Evolutionary conservation across 2,329 filamentous ascomycete species (phyloP), one percentile per base, ranked within the genome.

Genomic region (Rutstroemia sp.): DNA sequence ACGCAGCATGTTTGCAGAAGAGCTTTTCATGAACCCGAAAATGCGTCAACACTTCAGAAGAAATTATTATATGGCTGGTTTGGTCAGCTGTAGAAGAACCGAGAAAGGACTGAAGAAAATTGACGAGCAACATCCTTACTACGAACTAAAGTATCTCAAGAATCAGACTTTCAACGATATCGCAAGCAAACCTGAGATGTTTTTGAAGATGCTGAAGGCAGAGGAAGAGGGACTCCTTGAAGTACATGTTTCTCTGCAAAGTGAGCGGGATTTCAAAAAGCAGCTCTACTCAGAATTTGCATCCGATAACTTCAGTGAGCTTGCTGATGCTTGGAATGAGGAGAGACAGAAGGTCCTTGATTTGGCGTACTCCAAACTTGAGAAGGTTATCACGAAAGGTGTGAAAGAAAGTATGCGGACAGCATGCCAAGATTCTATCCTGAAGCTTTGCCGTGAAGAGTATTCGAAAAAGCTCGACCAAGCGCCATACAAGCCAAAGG

Each of bases 71-170:
- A 82, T 85, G 67, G 86, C 86, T 63, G 90, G 91, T 23, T 81
- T 88, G 56, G 84, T 99, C 58, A 91, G 92, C 73, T 95, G 92
- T 70, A 83, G 83, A 60, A 85, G 94, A 55, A 99, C 94, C 0
- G 92, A 97, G 58, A 99, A 97, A 73, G 94, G 94, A 27, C 76
- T 96, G 53, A 88, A 89, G 57, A 89, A 89, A 67, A 97, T 99
- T 64, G 92, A 96, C 65, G 92, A 97, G 60, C 85, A 94, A 23
- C 92, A 97, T 67, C 90, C 91, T 0, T 97, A 95, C 72, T 97
- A 97, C 69, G 94, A 97, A 71, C 89, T 99, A 76, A 96, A 99
- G 72, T 99, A 99, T 65, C 78, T 99, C 19, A 84, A 90, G 61
- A 91, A 94, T 65, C 92, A 96, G 71, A 88, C 89, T 7, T 87